Base-by-base conservation (phyloP, 768 basidiomycete genomes). In the Phlebiopsis gigantea region DNA sequence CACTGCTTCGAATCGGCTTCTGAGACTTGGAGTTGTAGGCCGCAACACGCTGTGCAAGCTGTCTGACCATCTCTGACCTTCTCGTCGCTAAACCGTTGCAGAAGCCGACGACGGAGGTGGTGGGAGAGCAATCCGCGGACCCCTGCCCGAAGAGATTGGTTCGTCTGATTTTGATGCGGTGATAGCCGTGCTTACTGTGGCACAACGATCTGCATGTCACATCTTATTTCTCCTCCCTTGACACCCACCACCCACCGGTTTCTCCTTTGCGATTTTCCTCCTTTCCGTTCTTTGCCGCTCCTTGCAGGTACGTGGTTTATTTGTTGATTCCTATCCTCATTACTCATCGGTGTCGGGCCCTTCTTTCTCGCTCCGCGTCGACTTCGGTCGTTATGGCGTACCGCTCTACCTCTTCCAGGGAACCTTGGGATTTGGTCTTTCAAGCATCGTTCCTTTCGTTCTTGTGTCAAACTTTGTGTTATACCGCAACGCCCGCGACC, bases 211-310 rank as follows among this genome's bases (percentile, higher is more conserved):
- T 51, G 50, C 53, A 25, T 4, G 42, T 15, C 22, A 24, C 21
- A 7, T 21, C 53, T 46, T 22, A 15, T 45, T 43, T 50, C 56
- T 57, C 39, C 31, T 17, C 53, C 41, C 41, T 51, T 31, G 50
- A 51, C 41, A 47, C 56, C 56, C 55, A 22, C 49, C 56, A 49
- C 56, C 56, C 22, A 17, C 44, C 42, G 42, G 41, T 29, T 50
- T 51, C 44, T 53, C 31, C 26, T 41, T 29, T 49, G 48, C 45
- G 39, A 31, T 57, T 48, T 48, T 50, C 39, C 48, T 48, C 50
- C 47, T 10, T 51, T 51, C 15, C 47, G 34, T 45, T 54, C 53
- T 29, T 22, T 25, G 47, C 22, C 42, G 12, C 6, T 54, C 53
- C 22, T 44, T 29, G 15, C 25, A 56, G 44, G 55, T 56, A 44